Evolutionary conservation across 2,329 filamentous ascomycete species (phyloP), one percentile per base, ranked within the genome.

Genomic region (Dothiorella sarmentorum): DNA sequence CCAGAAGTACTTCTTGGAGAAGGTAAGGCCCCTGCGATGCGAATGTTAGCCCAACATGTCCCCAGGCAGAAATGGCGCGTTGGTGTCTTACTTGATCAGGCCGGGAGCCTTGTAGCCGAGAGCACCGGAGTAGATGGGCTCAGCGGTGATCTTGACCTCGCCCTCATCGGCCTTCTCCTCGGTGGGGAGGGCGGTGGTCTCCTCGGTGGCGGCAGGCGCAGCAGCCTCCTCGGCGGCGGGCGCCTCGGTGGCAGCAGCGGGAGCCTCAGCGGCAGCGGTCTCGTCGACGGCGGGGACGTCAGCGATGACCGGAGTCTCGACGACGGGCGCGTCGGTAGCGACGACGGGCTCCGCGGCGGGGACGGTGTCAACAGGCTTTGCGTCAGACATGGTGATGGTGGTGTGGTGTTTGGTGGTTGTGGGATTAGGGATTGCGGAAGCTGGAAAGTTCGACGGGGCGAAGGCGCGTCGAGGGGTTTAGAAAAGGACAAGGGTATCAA

Each of bases 21-120:
- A 92, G 68, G 90, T 86, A 70, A 97, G 84, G 75, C 91, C 89
- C 85, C 90, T 95, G 67, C 31, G 9, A 6, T 33, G 59, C 63
- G 40, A 63, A 62, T 2, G 38, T 57, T 44, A 60, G 56, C 31
- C 24, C 9, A 31, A 22, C 7, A 15, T 17, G 27, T 17, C 18
- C 9, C 20, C 3, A 7, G 35, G 2, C 5, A 24, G 7, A 18
- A 3, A 10, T n/a, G 4, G n/a, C 9, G 22, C 20, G 24, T 22
- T 10, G 27, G 26, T 7, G 5, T 71, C 90, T 81, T 83, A 96
- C 92, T 95, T 97, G 79, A 93, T 87, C 73, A 92, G 82, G 72
- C 90, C 90, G 61, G 89, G 87, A 60, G 85, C 88, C 85, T 97
- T 96, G 87, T 96, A 90, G 75, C 89, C 89, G 56, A 97, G 84